Base-by-base conservation (phyloP, 192 early-diverging fungal species). In the Podila epicladia region DNA sequence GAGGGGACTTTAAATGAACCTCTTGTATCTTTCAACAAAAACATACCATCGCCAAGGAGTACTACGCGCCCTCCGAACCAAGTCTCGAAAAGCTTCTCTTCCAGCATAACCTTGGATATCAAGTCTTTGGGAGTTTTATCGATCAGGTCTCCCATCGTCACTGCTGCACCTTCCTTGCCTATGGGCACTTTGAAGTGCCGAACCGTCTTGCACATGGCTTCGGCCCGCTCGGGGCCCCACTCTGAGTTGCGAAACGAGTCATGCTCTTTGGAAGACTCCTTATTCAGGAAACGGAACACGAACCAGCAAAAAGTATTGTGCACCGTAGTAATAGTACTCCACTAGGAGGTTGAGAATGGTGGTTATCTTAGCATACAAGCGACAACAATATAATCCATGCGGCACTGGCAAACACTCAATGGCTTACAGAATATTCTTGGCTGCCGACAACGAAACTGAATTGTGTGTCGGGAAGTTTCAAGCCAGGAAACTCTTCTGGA, bases 41-140 rank as follows among this genome's bases (percentile, higher is more conserved):
- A 45, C 53, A 48, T 70, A 76, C 74, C 74, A 51, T 76, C 74
- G 22, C 74, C 74, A 13, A 76, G 69, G 13, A 76, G 31, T 1
- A 51, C 67, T 3, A 50, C 64, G 8, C 74, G 74, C 0, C 32
- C 58, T 48, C 57, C 35, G 45, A 64, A 32, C 74, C 74, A 76
- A 1, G 74, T 76, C 37, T 76, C 68, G 38, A 76, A 76, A n/a
- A 76, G 31, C 48, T 76, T 76, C 29, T 76, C 74, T 29, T 76
- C 74, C 22, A 76, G 28, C 24, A 69, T 37, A 22, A 70, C 64
- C 33, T 71, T 77, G 19, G 75, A 77, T 12, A 77, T 77, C 7
- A 60, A 28, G 5, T 77, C 75, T 11, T 65, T 59, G 26, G 57
- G 63, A 0, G 75, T 77, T 9, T 45, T 64, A 35, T 64, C 64